A percentile compares a stretch with the other conserved stretches of the same genome.
These are phyloP conservation scores for Candolleomyces eurysporus DNA, from an alignment of 768 basidiomycete species.

Conservation along the genomic window DNA sequence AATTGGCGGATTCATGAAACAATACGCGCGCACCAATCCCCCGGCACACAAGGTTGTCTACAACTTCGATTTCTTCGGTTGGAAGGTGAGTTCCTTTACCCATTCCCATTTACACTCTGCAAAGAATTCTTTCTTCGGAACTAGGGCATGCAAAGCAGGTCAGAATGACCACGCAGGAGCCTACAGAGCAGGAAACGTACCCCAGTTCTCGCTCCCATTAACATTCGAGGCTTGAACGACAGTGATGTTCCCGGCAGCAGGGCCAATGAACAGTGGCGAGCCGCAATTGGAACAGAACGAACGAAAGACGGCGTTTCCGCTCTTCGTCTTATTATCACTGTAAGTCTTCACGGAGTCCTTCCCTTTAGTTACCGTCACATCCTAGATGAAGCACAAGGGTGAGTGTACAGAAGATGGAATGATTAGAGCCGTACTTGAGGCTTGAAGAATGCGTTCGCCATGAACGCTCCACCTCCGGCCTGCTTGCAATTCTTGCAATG, in stretches of 20 bases:
- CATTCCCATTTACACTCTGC: slow-evolving; percentile 13
- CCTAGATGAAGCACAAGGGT: slow-evolving; percentile 8
- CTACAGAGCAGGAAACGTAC: slow-evolving; percentile 13
- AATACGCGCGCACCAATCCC: too few relatives aligned
- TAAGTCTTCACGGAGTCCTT: slow-evolving; percentile 20
- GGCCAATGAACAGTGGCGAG: slow-evolving; percentile 22
- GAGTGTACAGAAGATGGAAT: neutral
- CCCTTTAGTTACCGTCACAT: slow-evolving; percentile 23
- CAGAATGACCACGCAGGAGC: neutral
- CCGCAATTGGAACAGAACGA: slow-evolving; percentile 32
- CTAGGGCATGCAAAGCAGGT: slow-evolving; percentile 4
- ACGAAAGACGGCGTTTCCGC: slow-evolving; percentile 23
- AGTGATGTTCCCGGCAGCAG: slow-evolving; percentile 17
- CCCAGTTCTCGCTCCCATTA: slow-evolving; percentile 20
- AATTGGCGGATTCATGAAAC: too few relatives aligned
- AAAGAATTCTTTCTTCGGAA: slow-evolving; percentile 20
- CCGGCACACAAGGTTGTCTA: neutral
- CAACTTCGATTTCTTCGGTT: slow-evolving; percentile 8
- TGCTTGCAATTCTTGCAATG: slow-evolving; percentile 35
- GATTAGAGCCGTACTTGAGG: slow-evolving; percentile 14
- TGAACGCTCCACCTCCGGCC: slow-evolving; percentile 28
- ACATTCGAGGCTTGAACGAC: slow-evolving; percentile 22
- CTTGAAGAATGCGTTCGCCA: slow-evolving; percentile 30
- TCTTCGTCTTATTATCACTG: slow-evolving; percentile 22
- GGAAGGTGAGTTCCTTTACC: slow-evolving; percentile 21